These are phyloP conservation scores for Eimeria brunetti DNA, from an alignment of 169 alveolate species.

Conservation along the genomic window DNA sequence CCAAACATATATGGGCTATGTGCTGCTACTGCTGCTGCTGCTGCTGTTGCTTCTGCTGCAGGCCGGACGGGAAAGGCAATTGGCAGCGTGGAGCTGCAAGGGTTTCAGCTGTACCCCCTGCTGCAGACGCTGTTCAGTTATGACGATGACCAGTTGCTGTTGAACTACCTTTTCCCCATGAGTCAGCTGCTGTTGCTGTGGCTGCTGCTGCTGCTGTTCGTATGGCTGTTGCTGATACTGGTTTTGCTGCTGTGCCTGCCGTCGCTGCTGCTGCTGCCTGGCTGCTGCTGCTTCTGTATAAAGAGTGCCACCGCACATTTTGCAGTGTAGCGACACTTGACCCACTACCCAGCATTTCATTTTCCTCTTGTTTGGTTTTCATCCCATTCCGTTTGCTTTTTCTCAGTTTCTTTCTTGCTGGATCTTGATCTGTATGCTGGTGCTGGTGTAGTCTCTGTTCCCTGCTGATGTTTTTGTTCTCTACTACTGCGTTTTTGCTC, in stretches of 20 bases:
- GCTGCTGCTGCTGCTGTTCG: neutral
- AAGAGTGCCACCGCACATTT: neutral
- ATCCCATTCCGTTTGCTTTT: too few species aligned
- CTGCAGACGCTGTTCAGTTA: conserved; percentile 6
- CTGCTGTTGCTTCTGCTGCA: neutral
- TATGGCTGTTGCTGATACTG: neutral
- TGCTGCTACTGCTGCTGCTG: conserved; percentile 2
- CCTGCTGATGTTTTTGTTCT: neutral
- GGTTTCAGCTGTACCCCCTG: conserved; percentile 43
- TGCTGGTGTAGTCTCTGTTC: neutral
- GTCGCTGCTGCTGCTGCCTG: neutral
- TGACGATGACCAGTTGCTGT: conserved; percentile 17
- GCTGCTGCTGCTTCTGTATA: neutral
- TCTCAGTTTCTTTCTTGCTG: too few species aligned
- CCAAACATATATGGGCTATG: neutral
- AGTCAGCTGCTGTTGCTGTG: neutral
- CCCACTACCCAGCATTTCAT: too few species aligned
- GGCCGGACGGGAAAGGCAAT: conserved; percentile 33
- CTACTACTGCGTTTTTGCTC: neutral
- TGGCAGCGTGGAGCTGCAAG: conserved; percentile 41
- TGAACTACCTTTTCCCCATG: conserved; percentile 47
- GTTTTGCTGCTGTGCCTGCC: neutral
- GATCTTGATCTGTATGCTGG: too few species aligned
- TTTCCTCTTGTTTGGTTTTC: too few species aligned
- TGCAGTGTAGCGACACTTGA: neutral